Base-by-base conservation (phyloP, 2,329 filamentous ascomycete species). In the Kalmusia sp. region DNA sequence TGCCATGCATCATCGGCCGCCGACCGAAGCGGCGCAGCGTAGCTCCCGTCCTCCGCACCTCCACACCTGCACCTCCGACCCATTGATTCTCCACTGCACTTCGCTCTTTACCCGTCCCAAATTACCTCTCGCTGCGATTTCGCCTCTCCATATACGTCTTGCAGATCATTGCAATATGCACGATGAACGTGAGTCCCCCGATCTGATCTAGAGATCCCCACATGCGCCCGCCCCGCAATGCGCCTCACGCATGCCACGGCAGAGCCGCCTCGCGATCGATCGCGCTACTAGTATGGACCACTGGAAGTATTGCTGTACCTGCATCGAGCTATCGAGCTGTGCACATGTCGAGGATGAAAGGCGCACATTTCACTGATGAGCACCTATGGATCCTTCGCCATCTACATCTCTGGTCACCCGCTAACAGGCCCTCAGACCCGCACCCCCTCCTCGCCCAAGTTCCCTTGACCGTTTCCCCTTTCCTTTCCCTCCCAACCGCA, bases 381-480 rank as follows among this genome's bases (percentile, higher is more conserved):
- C 27, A 28, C 27, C 12, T 28, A n/a, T n/a, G n/a, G n/a, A n/a
- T n/a, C n/a, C n/a, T n/a, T n/a, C n/a, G n/a, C n/a, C n/a, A n/a
- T n/a, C 27, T 38, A 48, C 46, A 19, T 41, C 27, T 6, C 37
- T 25, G 3, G 25, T 11, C 14, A 38, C 12, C 27, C 41, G n/a
- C 61, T 63, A 57, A 62, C 54, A 49, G 17, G 17, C 27, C 17
- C 37, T 22, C 49, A 80, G 78, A 76, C 59, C 87, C 92, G 14
- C 92, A 97, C 77, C 91, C 89, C 14, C 86, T 97, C 60, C 87
- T 99, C 40, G 90, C 93, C 62, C 95, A 99, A 78, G 87, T 98
- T 34, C 92, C 95, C 25, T 80, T 99, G 50, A 96, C 92, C 44
- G 92, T 98, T 38, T 97, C 93, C 3, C 95, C 95, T 22, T 97